Evolutionary conservation across 768 basidiomycete species (phyloP).

Genomic region (Royoungia palumana): DNA sequence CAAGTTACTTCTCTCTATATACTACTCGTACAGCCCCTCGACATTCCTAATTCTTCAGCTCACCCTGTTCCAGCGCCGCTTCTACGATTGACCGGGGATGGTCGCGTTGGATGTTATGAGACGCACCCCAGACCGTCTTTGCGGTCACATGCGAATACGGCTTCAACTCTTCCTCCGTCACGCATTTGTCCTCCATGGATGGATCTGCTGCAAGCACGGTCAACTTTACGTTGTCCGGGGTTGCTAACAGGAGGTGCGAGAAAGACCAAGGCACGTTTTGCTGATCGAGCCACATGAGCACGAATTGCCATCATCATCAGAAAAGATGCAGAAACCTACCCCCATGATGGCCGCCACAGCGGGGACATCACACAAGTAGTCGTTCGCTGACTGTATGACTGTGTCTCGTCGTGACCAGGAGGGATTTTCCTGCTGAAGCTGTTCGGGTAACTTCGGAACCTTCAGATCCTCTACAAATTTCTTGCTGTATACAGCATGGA

Average conservation of each 20-base stretch:
- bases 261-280: constrained; percentile 21
- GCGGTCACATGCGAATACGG: not conserved
- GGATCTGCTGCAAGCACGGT: constrained; percentile 8
- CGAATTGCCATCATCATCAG: too few relatives aligned
- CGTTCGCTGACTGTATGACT: not conserved
- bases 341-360: constrained; percentile 6
- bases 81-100: constrained; percentile 11
- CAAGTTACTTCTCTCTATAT: too few relatives aligned
- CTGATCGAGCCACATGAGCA: constrained; percentile 3
- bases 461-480: not conserved
- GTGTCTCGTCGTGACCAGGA: constrained; percentile 2
- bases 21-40: too few relatives aligned
- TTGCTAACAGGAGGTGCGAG: not conserved
- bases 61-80: not conserved
- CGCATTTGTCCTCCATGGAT: not conserved
- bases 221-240: not conserved
- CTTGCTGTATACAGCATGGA: not conserved
- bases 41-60: too few relatives aligned
- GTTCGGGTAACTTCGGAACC: not conserved
- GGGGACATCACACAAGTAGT: constrained; percentile 3
- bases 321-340: not conserved
- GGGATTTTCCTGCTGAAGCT: not conserved
- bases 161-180: not conserved
- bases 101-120: constrained; percentile 16
- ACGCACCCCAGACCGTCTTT: constrained; percentile 3